Base-by-base conservation (phyloP, 257 asterid genomes). In the Primulina eburnea region DNA sequence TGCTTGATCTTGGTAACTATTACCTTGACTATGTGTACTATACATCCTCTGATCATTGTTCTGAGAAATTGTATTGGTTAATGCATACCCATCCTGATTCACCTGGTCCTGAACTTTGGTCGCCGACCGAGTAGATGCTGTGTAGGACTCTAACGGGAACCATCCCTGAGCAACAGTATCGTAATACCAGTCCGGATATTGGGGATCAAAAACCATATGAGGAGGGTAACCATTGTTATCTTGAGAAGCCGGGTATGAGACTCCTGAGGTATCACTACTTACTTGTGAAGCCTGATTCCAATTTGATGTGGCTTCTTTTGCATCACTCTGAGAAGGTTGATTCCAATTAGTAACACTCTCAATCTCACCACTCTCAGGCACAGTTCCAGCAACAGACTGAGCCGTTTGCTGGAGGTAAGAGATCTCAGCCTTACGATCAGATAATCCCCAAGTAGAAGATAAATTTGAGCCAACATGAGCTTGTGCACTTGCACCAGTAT, bases 131-230 rank as follows among this genome's bases (percentile, higher is more conserved):
- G 38, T 71, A 58, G 94, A 77, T 55, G 83, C 59, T 38, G 71
- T 60, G 60, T 89, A 87, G 4, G 88, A 77, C 37, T 93, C 97
- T 78, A 94, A 80, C n/a, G 81, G 24, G 16, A 79, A 78, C 97
- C 97, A 91, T 62, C 86, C 88, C 70, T 81, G 86, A 29, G 89
- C 77, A 76, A 64, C 80, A 50, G 95, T 82, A 78, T 93, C 96
- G 73, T 89, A 93, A 76, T 87, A 90, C 96, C 96, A 93, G 24
- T 85, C 97, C 60, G 97, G 97, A 85, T 89, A 93, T 75, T 85
- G 89, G 76, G 96, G 92, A 87, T 93, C 97, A 74, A 93, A 89
- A 60, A 84, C 84, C 97, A 91, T 89, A 78, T 94, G 89, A 5
- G 89, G 82, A 34, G 99, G 97, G 76, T 94, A 90, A 18, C 83